Evolutionary conservation across 305 asterid species (phyloP), one percentile per base, ranked within the genome.

Genomic region (Lippia alba): DNA sequence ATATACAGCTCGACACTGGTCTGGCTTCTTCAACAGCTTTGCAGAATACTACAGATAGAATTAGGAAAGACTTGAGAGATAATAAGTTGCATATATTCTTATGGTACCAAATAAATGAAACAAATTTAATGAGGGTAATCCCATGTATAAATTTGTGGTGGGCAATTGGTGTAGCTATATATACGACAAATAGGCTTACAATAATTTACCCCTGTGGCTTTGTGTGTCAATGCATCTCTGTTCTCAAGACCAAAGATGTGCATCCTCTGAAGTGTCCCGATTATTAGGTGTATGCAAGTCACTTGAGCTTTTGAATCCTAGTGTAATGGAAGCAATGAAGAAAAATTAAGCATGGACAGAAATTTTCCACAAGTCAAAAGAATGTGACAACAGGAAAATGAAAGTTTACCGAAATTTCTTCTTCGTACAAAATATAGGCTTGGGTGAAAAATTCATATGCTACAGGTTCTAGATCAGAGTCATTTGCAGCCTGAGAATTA

Each of bases 401-500:
- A 30, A 61, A 49, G 57, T 51, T 77, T 86, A 95, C 99, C 88
- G 97, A 79, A 65, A 95, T 89, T 84, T 95, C 99, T 85, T 95
- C 99, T 84, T 95, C 99, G 60, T 95, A 95, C 64, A 95, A 80
- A 75, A 95, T 84, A 84, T 92, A 95, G 65, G 98, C 98, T 83
- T 95, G 99, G 50, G 99, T 95, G 80, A 95, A 95, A 80, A 95
- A 92, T 78, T 95, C 99, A 66, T 94, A 94, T 71, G 99, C 99
- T 32, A 94, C 96, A 67, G 98, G 98, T 87, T 94, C 99, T 44
- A 92, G 91, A 74, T 89, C 96, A 78, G 89, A 92, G 81, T 92
- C 96, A 77, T 92, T 90, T 76, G 98, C 98, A 74, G 96, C 98
- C 99, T 95, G 90, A 69, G 77, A 81, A 84, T 64, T 71, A 79